These are phyloP conservation scores for Quercus cerris DNA, from an alignment of 306 rosid species.

Conservation along the genomic window DNA sequence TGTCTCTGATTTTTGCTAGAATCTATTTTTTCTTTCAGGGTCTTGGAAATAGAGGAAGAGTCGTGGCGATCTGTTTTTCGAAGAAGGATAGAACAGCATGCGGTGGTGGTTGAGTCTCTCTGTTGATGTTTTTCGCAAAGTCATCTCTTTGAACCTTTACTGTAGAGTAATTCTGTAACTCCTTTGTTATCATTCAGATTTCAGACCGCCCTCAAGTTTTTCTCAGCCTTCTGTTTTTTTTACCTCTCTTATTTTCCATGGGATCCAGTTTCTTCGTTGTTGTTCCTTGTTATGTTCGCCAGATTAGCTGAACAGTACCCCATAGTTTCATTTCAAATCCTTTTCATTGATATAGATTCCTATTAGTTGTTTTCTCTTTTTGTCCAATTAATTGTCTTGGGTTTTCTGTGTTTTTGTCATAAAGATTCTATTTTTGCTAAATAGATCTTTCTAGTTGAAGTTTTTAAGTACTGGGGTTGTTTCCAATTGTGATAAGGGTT, in stretches of 20 bases:
- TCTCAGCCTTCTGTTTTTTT: background rate
- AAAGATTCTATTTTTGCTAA: slow-evolving; percentile 1
- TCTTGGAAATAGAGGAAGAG: slow-evolving; percentile 10
- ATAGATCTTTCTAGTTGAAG: slow-evolving; percentile 9
- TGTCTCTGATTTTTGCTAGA: slow-evolving; percentile 2
- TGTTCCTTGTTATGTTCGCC: slow-evolving; percentile 92
- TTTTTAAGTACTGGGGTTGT: slow-evolving; percentile 1
- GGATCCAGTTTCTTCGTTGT: slow-evolving; percentile 85
- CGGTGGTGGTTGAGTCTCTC: slow-evolving; percentile 85
- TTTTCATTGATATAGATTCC: background rate
- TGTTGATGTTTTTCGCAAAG: slow-evolving; percentile 78
- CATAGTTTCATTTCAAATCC: background rate
- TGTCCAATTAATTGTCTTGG: background rate
- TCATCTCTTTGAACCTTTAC: slow-evolving; percentile 75
- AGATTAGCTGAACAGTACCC: slow-evolving; percentile 69
- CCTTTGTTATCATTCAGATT: background rate
- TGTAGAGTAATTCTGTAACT: slow-evolving; percentile 94
- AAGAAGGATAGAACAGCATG: slow-evolving; percentile 80
- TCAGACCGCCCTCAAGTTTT: background rate
- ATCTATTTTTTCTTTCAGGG: slow-evolving; percentile 28
- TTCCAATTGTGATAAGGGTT: slow-evolving; percentile 6
- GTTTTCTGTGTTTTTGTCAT: slow-evolving; percentile 6
- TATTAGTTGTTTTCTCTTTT: background rate
- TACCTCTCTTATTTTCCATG: slow-evolving; percentile 39
- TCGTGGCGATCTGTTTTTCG: slow-evolving; percentile 28